Evolutionary conservation across 1,284 basidiomycete species (phyloP), one percentile per base, ranked within the genome.

Genomic region (Puccinia hordei): DNA sequence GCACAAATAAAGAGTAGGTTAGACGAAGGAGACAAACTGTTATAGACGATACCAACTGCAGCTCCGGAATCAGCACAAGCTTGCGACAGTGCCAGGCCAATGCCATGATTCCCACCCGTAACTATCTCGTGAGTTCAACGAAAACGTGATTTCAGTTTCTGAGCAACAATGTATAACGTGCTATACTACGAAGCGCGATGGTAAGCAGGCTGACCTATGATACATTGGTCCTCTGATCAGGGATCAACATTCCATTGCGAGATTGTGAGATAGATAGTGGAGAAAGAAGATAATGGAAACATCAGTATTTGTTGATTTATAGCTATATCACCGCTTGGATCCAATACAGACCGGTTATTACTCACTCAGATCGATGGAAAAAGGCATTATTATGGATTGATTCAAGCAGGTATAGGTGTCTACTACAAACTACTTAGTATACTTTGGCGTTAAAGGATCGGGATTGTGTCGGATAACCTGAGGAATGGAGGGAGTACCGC

Each of bases 51-150:
- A 81, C 84, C 85, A 2, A 86, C 84, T 81, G 85, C 84, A 81
- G 84, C 85, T 72, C 85, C 85, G 17, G 85, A 84, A 44, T 81
- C 75, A 73, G 85, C 85, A 65, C 83, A 83, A 53, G 84, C 83
- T 82, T 84, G 82, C 80, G 82, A 83, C 81, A 86, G 84, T 77
- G 84, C 85, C 30, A 85, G 85, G 81, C 85, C 84, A 33, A 76
- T 76, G 13, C 74, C 74, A 22, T 61, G 74, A 53, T 76, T 76
- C 24, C 83, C 74, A 24, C 74, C 74, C n/a, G 74, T 76, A 27
- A 76, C 74, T 79, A 13, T 30, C 22, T 33, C 27, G 41, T 27
- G 44, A 15, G 38, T 65, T 49, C 57, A 59, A 59, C 22, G 59
- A 22, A 73, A 33, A 61, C 49, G 24, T 19, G 35, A n/a, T 41